Conservation (phyloP, 2,329 filamentous ascomycete genomes). For the Blastomyces gilchristii region DNA sequence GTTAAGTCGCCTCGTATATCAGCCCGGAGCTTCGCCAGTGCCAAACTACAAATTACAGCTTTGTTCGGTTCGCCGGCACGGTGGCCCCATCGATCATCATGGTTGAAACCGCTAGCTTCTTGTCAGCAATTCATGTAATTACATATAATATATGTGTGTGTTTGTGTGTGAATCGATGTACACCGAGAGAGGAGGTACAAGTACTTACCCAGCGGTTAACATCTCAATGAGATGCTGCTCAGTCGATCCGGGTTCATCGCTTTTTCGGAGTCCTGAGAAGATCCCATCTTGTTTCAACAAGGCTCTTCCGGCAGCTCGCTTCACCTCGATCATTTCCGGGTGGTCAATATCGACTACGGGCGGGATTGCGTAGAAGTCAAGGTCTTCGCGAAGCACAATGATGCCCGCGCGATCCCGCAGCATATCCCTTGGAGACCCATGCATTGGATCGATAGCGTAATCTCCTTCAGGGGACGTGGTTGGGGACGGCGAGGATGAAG, state of each 20-base stretch:
- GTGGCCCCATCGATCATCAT: conserved; percentile 91
- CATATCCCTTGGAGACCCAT: conserved; percentile 61
- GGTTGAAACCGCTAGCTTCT: conserved; percentile 74
- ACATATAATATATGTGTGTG: too few relatives aligned
- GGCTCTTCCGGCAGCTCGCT: conserved; percentile 80
- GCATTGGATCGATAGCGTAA: conserved; percentile 61
- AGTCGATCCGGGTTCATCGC: conserved; percentile 89
- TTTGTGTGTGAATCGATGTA: neutral
- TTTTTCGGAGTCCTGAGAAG: conserved; percentile 88
- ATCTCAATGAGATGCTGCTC: conserved; percentile 99
- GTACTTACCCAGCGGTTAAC: conserved; percentile 84
- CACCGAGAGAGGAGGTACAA: neutral
- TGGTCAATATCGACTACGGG: conserved; percentile 74
- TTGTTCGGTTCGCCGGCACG: conserved; percentile 97
- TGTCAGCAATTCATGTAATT: neutral
- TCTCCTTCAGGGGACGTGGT: conserved; percentile 51
- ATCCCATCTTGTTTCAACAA: conserved; percentile 85
- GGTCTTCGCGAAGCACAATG: conserved; percentile 88
- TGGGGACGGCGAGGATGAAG: conserved; percentile 55
- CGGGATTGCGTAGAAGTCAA: conserved; percentile 96
- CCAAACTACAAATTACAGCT: conserved; percentile 93
- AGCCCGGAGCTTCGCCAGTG: conserved; percentile 81
- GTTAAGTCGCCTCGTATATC: conserved; percentile 71
- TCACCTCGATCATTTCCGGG: conserved; percentile 88
- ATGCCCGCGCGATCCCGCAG: conserved; percentile 84